Percentiles rank a stretch among this genome's conserved stretches.
Evolutionary conservation across 495 filamentous ascomycete species (phyloP).

Genomic region (Lepraria neglecta): DNA sequence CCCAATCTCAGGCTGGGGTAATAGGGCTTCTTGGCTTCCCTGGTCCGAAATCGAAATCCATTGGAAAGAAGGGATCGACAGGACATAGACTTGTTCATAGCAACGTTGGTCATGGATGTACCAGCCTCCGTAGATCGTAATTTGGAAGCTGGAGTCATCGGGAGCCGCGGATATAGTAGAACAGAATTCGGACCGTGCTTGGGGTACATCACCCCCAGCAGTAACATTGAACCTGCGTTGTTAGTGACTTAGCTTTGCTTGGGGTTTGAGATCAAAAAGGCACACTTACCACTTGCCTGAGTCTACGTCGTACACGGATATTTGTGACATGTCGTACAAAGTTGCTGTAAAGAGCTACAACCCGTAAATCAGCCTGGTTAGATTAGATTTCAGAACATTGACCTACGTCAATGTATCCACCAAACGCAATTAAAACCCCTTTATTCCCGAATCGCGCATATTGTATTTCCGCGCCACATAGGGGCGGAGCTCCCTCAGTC

Average conservation of each 20-base stretch:
- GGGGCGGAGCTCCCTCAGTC: slow-evolving; percentile 7
- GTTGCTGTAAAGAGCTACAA: neutral
- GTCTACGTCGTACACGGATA: slow-evolving; percentile 1
- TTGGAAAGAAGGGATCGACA: slow-evolving; percentile 18
- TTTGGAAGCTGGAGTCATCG: slow-evolving; percentile 13
- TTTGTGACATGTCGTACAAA: neutral
- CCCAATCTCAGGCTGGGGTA: neutral
- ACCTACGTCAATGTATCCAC: slow-evolving; percentile 9
- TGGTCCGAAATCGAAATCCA: slow-evolving; percentile 14
- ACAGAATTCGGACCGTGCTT: slow-evolving; percentile 12
- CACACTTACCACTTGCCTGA: neutral
- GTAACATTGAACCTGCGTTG: slow-evolving; percentile 8
- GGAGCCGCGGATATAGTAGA: slow-evolving; percentile 13
- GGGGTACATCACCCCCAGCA: slow-evolving; percentile 12
- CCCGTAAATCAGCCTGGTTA: neutral
- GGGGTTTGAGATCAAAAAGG: neutral
- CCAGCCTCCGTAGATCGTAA: slow-evolving; percentile 15
- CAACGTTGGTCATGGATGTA: neutral
- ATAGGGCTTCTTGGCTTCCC: neutral
- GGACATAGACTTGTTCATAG: slow-evolving; percentile 8
- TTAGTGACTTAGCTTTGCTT: slow-evolving; percentile 2
- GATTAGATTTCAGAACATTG: neutral
- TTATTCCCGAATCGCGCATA: slow-evolving; percentile 10
- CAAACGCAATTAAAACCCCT: slow-evolving; percentile 13
- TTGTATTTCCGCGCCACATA: slow-evolving; percentile 8